A percentile compares a stretch with the other conserved stretches of the same genome.
Conservation (phyloP, 164 flowering plant genomes). For the Platanus orientalis region DNA sequence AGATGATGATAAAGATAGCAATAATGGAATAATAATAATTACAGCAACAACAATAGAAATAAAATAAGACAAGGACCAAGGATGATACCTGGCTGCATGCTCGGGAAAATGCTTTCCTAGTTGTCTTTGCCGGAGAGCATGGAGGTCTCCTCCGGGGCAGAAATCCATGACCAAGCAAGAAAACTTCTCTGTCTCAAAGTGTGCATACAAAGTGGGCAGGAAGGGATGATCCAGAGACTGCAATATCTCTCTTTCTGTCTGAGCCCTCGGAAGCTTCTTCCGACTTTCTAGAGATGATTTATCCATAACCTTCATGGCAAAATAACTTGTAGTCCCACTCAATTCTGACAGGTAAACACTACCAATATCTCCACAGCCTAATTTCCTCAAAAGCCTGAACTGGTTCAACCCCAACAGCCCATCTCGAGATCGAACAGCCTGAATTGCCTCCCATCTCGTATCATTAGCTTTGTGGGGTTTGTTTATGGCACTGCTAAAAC, state of each 20-base stretch:
- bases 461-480: conserved; percentile 84
- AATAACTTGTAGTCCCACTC: conserved; percentile 49
- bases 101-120: conserved; percentile 79
- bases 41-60: too few relatives aligned
- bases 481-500: conserved; percentile 48
- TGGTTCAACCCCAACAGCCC: conserved; percentile 56
- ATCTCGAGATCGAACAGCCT: conserved; percentile 45
- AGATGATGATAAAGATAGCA: too few relatives aligned
- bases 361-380: conserved; percentile 91
- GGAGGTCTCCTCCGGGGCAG: conserved; percentile 91
- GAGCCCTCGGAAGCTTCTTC: conserved; percentile 84
- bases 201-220: conserved; percentile 73
- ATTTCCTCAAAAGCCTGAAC: conserved; percentile 52
- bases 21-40: too few relatives aligned
- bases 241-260: conserved; percentile 84
- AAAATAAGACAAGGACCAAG: background rate
- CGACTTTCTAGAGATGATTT: conserved; percentile 55
- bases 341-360: conserved; percentile 71
- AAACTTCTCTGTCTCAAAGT: conserved; percentile 77
- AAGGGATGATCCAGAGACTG: conserved; percentile 89
- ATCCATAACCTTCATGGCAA: conserved; percentile 92
- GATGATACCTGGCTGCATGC: conserved; percentile 71
- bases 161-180: conserved; percentile 89
- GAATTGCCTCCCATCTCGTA: conserved; percentile 76
- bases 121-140: conserved; percentile 77